Evolutionary conservation across 2,329 filamentous ascomycete genomes (phyloP).

Genomic region (Pseudocercospora macadamiae): DNA sequence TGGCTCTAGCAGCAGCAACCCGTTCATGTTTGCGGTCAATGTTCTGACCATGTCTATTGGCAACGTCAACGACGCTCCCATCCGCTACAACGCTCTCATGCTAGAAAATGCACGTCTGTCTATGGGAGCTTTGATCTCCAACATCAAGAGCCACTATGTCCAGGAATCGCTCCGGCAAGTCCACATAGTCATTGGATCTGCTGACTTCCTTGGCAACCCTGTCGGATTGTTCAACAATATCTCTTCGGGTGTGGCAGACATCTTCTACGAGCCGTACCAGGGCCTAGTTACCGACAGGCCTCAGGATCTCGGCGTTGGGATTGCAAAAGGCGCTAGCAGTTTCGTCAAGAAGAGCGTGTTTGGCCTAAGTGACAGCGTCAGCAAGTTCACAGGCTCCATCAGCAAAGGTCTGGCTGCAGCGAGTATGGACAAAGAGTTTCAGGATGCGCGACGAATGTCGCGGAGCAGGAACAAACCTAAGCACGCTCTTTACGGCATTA

Average conservation of each 20-base stretch:
- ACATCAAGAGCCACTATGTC: conserved; percentile 91
- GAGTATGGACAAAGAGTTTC: conserved; percentile 97
- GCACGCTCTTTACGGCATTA: conserved; percentile 94
- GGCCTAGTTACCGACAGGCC: conserved; percentile 93
- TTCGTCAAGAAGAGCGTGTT: conserved; percentile 99
- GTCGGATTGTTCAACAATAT: conserved; percentile 98
- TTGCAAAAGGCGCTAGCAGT: conserved; percentile 93
- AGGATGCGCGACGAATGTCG: conserved; percentile 92
- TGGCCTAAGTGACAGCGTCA: conserved; percentile 94
- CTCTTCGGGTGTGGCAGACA: conserved; percentile 93
- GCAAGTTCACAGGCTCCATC: conserved; percentile 95
- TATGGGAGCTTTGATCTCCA: conserved; percentile 77
- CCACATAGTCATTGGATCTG: conserved; percentile 94
- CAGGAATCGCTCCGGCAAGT: conserved; percentile 95
- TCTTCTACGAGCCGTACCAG: conserved; percentile 99
- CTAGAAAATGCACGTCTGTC: conserved; percentile 94
- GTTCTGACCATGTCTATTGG: conserved; percentile 99
- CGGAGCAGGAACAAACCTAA: conserved; percentile 92
- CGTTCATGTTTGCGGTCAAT: conserved; percentile 98
- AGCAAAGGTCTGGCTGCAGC: conserved; percentile 95
- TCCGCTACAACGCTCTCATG: conserved; percentile 90
- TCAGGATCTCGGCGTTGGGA: conserved; percentile 90
- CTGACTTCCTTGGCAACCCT: conserved; percentile 95
- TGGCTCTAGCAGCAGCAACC: conserved; percentile 79
- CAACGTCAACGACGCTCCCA: conserved; percentile 96